Evolutionary conservation across 176 grass and related monocot genomes (phyloP), one percentile per base, ranked within the genome.

Genomic region (Urochloa ruziziensis): DNA sequence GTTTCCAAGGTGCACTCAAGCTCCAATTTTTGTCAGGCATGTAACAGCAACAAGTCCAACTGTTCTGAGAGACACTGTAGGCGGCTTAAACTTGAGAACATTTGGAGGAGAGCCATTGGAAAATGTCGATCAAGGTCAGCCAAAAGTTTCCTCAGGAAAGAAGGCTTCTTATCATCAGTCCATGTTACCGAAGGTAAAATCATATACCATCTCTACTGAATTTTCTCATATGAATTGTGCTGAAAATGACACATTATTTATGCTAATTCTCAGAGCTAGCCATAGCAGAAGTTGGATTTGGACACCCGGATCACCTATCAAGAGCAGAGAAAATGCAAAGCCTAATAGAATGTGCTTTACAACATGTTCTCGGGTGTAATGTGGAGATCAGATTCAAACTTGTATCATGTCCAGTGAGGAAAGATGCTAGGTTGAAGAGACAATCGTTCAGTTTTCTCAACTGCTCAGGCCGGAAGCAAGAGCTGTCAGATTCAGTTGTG

Each of bases 381-480:
- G 92, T 99, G 54, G 93, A 99, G 81, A 80, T 91, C 39, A 94
- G 88, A 79, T 81, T 96, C 67, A 99, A 99, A 83, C 89, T 92
- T 87, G 80, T 92, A 11, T 72, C 83, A 4, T 18, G 75, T 72
- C 52, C 77, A 44, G 59, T 53, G 51, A 94, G 80, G 46, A 91
- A 88, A 65, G 91, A 90, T 83, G 72, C 77, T 25, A 94, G 89
- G 79, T 68, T 65, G 70, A 99, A 96, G 85, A 99, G 86, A 49
- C 89, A 91, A 54, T 90, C 96, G 6, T 96, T 99, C 81, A 91
- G 85, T 52, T 88, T 99, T 51, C 84, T 99, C 58, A 95, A 83
- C 74, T 99, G 96, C 85, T 98, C 96, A 77, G 96, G 96, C 25
- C 75, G 91, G 80, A 93, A 93, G 87, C 89, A 99, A 91, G 91